Conservation (phyloP, 768 basidiomycete species). For the Tulasnella sp. region DNA sequence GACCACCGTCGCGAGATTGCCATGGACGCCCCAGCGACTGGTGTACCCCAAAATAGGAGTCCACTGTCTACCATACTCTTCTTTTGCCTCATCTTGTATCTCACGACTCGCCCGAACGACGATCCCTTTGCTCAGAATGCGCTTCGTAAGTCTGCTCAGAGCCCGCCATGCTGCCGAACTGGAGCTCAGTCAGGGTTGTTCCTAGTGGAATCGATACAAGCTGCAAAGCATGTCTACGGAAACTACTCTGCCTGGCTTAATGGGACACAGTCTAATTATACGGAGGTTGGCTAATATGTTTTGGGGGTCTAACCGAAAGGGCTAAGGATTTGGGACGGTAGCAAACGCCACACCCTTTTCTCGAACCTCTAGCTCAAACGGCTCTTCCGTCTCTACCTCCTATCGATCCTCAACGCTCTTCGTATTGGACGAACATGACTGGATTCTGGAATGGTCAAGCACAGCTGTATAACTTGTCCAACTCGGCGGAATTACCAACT, state of each 20-base stretch:
- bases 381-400: conserved; percentile 48
- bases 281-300: conserved; percentile 47
- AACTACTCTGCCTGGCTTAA: conserved; percentile 76
- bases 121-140: conserved; percentile 25
- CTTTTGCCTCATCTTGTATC: conserved; percentile 67
- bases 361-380: conserved; percentile 49
- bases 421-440: conserved; percentile 73
- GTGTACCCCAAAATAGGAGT: background rate
- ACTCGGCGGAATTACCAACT: conserved; percentile 39
- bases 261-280: conserved; percentile 62
- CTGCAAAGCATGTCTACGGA: conserved; percentile 56
- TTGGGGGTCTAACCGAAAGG: background rate
- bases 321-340: conserved; percentile 3
- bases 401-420: conserved; percentile 48
- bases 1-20: background rate
- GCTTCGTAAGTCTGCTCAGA: conserved; percentile 28
- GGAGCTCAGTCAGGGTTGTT: conserved; percentile 41
- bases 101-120: conserved; percentile 67
- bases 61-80: conserved; percentile 61
- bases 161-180: background rate
- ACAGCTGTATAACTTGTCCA: conserved; percentile 54
- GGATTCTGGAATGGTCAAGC: conserved; percentile 70
- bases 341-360: conserved; percentile 22
- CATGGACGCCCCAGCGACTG: background rate
- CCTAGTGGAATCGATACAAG: conserved; percentile 55